Evolutionary conservation across 768 basidiomycete species (phyloP).

Genomic region (Mycena floridula): DNA sequence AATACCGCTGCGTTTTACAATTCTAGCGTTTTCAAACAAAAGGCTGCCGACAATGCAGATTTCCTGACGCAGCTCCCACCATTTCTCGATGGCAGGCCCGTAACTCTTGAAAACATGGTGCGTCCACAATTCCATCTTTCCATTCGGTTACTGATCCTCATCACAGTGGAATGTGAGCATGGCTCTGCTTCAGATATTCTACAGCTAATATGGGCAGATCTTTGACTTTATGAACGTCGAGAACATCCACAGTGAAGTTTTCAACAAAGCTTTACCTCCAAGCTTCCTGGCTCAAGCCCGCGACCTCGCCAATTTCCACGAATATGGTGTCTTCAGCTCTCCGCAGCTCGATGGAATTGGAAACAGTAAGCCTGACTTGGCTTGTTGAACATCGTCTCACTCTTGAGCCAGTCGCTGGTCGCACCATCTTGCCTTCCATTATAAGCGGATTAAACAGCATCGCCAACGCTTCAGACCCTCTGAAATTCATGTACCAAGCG

Average conservation of each 20-base stretch:
- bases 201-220: conserved; percentile 30
- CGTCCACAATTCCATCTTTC: conserved; percentile 9
- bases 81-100: conserved; percentile 48
- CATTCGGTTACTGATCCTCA: neutral
- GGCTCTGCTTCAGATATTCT: neutral
- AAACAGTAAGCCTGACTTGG: conserved; percentile 39
- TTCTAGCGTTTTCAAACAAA: conserved; percentile 44
- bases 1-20: conserved; percentile 48
- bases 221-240: conserved; percentile 74
- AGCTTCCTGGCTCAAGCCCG: conserved; percentile 48
- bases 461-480: conserved; percentile 38
- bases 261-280: conserved; percentile 37
- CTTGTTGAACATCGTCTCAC: neutral
- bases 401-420: conserved; percentile 52
- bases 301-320: conserved; percentile 66
- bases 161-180: conserved; percentile 33
- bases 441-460: conserved; percentile 47
- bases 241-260: conserved; percentile 57
- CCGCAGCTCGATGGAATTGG: conserved; percentile 49
- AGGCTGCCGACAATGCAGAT: conserved; percentile 32
- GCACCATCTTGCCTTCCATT: conserved; percentile 56
- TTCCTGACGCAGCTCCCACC: conserved; percentile 46
- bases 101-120: conserved; percentile 55
- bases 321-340: conserved; percentile 61
- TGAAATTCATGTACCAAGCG: conserved; percentile 56